A percentile compares a stretch with the other conserved stretches of the same genome.
Conservation (phyloP, 495 filamentous ascomycete species). For the Hyaloscypha hepaticicola region DNA sequence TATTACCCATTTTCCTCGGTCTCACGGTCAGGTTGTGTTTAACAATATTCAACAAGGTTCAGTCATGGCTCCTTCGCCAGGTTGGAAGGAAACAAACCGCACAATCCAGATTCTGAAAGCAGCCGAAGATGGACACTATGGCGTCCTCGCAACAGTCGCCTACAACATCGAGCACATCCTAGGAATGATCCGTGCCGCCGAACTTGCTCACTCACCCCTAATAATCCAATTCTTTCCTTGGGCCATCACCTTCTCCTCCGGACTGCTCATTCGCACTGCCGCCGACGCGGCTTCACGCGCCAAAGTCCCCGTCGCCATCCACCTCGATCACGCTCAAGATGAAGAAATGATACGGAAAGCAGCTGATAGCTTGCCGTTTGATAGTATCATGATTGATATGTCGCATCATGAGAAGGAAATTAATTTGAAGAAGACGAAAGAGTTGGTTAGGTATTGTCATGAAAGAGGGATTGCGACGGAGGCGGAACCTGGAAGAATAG, state of each 20-base stretch:
- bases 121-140: slow-evolving; percentile 21
- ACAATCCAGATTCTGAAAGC: slow-evolving; percentile 17
- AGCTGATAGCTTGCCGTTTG: slow-evolving; percentile 49
- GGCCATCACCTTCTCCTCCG: slow-evolving; percentile 57
- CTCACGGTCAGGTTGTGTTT: no score
- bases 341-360: slow-evolving; percentile 58
- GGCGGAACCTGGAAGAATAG: slow-evolving; percentile 79
- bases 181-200: slow-evolving; percentile 59
- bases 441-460: slow-evolving; percentile 69
- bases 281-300: slow-evolving; percentile 61
- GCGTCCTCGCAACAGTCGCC: slow-evolving; percentile 20
- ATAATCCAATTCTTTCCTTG: slow-evolving; percentile 71
- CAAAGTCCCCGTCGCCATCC: slow-evolving; percentile 67
- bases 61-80: slow-evolving; percentile 12
- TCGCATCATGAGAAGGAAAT: slow-evolving; percentile 80
- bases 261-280: slow-evolving; percentile 58
- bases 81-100: slow-evolving; percentile 11
- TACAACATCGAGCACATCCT: slow-evolving; percentile 54
- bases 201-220: slow-evolving; percentile 55
- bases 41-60: background rate
- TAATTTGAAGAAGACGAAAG: slow-evolving; percentile 69
- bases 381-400: slow-evolving; percentile 85
- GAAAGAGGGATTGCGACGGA: slow-evolving; percentile 73
- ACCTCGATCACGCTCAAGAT: slow-evolving; percentile 76
- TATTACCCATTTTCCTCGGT: no score